Evolutionary conservation across 345 rosid species (phyloP).

Genomic region (Anastatica hierochuntica): DNA sequence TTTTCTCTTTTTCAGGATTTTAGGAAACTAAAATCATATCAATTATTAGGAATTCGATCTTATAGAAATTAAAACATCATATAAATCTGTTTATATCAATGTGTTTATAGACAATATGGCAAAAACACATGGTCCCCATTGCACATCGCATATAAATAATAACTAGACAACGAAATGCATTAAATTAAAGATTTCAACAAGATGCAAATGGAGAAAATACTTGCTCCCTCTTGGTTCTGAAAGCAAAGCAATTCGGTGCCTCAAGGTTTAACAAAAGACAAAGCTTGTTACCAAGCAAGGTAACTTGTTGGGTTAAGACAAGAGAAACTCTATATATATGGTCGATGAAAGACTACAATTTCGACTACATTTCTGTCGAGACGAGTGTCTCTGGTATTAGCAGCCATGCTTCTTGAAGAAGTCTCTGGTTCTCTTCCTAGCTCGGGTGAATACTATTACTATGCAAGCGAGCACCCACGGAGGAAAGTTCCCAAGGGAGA

Average conservation of each 20-base stretch:
- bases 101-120: too few species aligned
- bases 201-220: conserved; percentile 11
- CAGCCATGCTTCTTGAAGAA: conserved; percentile 47
- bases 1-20: too few species aligned
- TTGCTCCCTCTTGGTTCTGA: conserved; percentile 17
- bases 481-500: conserved; percentile 48
- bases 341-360: conserved; percentile 11
- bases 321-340: conserved; percentile 6
- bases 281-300: not conserved
- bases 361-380: conserved; percentile 16
- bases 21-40: too few species aligned
- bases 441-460: conserved; percentile 81
- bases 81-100: too few species aligned
- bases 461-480: conserved; percentile 89
- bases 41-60: too few species aligned
- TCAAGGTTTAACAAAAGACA: conserved; percentile 12
- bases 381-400: conserved; percentile 12
- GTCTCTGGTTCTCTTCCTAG: conserved; percentile 81
- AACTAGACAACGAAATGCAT: too few species aligned
- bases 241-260: conserved; percentile 5
- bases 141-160: too few species aligned
- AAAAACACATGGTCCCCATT: too few species aligned
- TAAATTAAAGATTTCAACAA: not conserved
- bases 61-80: too few species aligned
- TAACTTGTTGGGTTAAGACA: conserved; percentile 15